Evolutionary conservation across 169 alveolate species (phyloP), one percentile per base, ranked within the genome.

Genomic region (Babesia sp.): DNA sequence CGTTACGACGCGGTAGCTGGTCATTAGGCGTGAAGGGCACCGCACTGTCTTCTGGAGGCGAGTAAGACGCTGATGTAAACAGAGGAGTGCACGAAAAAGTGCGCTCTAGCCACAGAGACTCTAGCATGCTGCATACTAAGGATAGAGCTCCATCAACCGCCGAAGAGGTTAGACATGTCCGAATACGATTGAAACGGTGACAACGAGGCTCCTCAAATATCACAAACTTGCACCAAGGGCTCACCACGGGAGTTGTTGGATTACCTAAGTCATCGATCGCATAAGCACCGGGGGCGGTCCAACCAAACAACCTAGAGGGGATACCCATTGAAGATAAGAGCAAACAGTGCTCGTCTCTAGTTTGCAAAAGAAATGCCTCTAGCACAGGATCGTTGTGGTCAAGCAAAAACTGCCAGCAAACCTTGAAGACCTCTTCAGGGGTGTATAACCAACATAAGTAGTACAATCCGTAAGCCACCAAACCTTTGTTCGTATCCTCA

Each of bases 221-320:
- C 46, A 78, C 76, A 50, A 78, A 78, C 36, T 67, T 78, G 39
- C 86, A 78, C 86, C 86, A 78, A 11, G 86, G 86, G 48, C 73
- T 63, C 33, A 66, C 18, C n/a, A 69, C 53, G 5, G 86, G 86
- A 18, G 59, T 69, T 33, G 71, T 72, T 18, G 73, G 68, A n/a
- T 34, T 57, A 48, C 77, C 82, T 3, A 11, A 24, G 29, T 78
- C 86, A 26, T 45, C 44, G 31, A 69, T 36, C 7, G 83, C 69
- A 37, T 78, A 78, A 26, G 74, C 71, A 11, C 86, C 86, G 31
- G 86, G 86, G 9, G 69, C 82, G 14, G 73, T 64, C 67, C 77
- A 78, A 0, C 73, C 70, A 51, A 69, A 69, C 31, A 69, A 44
- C 46, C 55, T 26, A 44, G 81, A 69, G 5, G 82, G 31, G 4